Evolutionary conservation across 495 filamentous ascomycete genomes (phyloP), one percentile per base, ranked within the genome.

Genomic region (Tuber umbilicatum): DNA sequence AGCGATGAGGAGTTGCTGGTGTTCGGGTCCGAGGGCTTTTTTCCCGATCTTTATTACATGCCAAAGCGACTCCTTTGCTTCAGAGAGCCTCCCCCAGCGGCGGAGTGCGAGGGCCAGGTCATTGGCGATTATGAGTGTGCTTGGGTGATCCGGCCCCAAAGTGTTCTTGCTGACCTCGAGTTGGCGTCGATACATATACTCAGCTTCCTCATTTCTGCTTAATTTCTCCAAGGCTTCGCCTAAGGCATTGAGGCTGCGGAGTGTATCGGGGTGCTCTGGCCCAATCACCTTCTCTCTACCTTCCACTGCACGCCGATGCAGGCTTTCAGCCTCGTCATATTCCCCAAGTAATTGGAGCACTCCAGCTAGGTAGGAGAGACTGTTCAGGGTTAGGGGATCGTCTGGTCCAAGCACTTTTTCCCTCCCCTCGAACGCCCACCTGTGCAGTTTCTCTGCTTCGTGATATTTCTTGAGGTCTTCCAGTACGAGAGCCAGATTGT

Each of bases 361-460:
- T 2, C 3, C 7, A 6, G 76, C 76, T 14, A 78, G 67, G 60
- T 47, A 74, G 47, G 43, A 41, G 14, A 77, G 31, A n/a, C 60
- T 72, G 17, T 42, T 5, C 9, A 78, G 67, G 74, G 31, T 75
- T 38, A 6, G 19, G 21, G 77, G 76, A 79, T 84, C 82, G 38
- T 82, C 74, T 67, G 70, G 69, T 19, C 82, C 82, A 23, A 83
- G 75, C 31, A 78, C 76, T 64, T 78, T 72, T 73, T 83, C 80
- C 16, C 81, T 50, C 70, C 80, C 68, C 21, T 78, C 75, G 31
- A 85, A 74, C 19, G 75, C 70, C 21, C 73, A 73, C 37, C 76
- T 76, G 68, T 82, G 70, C 21, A 83, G 43, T n/a, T 67, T n/a
- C 47, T 84, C 84, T 0, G 84, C 84, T 39, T 86, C 84, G 43